Percentiles rank a stretch among this genome's conserved stretches.
Conservation (phyloP, 352 stramenopile species). For the Albugo laibachii region DNA sequence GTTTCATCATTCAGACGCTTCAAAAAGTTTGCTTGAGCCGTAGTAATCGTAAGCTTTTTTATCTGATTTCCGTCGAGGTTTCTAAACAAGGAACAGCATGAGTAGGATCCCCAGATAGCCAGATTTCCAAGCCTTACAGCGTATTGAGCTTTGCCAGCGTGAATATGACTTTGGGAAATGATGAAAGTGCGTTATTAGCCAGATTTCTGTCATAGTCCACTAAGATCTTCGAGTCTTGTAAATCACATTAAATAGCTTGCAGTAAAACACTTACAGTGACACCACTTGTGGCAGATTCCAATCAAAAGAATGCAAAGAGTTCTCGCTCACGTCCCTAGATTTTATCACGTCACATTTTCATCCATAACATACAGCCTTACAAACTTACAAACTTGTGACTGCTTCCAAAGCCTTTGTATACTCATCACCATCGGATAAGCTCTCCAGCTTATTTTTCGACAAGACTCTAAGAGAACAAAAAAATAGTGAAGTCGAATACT, state of each 20-base stretch:
- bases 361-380: slow-evolving; percentile 1
- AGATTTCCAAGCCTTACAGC: slow-evolving; percentile 17
- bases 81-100: slow-evolving; percentile 7
- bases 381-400: slow-evolving; percentile 10
- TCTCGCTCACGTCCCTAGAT: slow-evolving; percentile 22
- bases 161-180: slow-evolving; percentile 33
- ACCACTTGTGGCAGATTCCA: slow-evolving; percentile 17
- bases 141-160: slow-evolving; percentile 45
- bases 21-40: slow-evolving; percentile 20
- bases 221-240: neutral
- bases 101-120: neutral
- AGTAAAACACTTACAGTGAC: slow-evolving; percentile 13
- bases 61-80: slow-evolving; percentile 36
- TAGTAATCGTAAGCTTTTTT: slow-evolving; percentile 14
- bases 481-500: slow-evolving; percentile 34
- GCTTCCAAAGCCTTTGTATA: slow-evolving; percentile 17
- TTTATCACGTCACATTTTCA: neutral
- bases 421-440: slow-evolving; percentile 10
- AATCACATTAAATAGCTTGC: neutral
- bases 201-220: slow-evolving; percentile 15
- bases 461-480: slow-evolving; percentile 13
- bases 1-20: slow-evolving; percentile 11
- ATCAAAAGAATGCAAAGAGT: slow-evolving; percentile 23
- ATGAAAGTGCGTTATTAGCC: slow-evolving; percentile 25
- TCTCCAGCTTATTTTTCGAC: too few relatives aligned